Conservation (phyloP, 495 filamentous ascomycete species). For the Entonaema liquescens region DNA sequence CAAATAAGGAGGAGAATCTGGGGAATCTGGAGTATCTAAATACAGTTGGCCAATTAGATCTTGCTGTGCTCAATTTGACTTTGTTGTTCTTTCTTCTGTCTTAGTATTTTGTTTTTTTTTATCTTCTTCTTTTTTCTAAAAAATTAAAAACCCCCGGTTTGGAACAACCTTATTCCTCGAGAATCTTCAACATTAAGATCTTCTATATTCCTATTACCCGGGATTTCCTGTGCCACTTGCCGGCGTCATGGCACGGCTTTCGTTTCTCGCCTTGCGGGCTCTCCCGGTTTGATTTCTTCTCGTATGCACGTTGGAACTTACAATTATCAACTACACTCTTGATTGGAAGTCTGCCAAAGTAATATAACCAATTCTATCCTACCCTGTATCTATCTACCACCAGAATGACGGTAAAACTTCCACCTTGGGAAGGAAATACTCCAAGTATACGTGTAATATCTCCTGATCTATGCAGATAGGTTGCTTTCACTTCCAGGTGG, state of each 20-base stretch:
- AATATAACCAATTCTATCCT: neutral
- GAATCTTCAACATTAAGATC: neutral
- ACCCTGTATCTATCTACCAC: neutral
- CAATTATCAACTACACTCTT: neutral
- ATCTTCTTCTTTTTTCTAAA: neutral
- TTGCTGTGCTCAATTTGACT: neutral
- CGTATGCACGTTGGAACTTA: neutral
- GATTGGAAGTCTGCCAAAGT: neutral
- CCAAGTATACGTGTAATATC: neutral
- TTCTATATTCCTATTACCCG: neutral
- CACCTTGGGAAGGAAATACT: neutral
- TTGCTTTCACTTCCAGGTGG: neutral
- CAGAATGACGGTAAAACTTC: neutral
- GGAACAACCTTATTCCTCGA: constrained; percentile 6
- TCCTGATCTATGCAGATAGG: neutral
- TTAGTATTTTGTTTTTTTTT: neutral
- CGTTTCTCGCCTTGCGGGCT: neutral
- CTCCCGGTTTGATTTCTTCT: neutral
- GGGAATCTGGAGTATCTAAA: neutral
- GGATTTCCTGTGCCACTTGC: neutral
- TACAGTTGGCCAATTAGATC: neutral
- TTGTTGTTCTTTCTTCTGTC: neutral
- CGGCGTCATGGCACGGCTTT: neutral
- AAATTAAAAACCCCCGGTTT: neutral
- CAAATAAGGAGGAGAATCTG: neutral